phyloP scores from a whole-genome alignment of 2,329 filamentous ascomycete species.

The Pestalotiopsis sp. region DNA sequence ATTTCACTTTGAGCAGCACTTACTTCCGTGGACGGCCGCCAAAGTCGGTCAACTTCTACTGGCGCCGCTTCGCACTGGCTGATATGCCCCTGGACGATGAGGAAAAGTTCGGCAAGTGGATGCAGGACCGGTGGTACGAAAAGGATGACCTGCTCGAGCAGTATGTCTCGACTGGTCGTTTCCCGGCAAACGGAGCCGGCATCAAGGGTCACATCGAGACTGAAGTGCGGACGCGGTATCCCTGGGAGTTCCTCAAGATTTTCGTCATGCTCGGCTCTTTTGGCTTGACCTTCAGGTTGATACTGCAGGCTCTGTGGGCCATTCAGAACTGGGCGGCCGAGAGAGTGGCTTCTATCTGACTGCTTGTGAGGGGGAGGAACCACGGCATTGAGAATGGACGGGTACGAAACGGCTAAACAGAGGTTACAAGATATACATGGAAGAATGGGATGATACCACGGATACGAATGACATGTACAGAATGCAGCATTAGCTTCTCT shows the following conservation, averaged over 20 bases:
- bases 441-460: neutral
- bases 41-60: slow-evolving; percentile 96
- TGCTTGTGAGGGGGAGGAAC: neutral
- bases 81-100: slow-evolving; percentile 79
- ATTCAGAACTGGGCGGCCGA: slow-evolving; percentile 9
- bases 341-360: neutral
- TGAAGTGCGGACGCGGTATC: slow-evolving; percentile 54
- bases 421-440: neutral
- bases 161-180: slow-evolving; percentile 75
- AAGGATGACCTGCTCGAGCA: slow-evolving; percentile 89
- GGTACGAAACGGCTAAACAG: neutral
- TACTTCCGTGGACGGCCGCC: slow-evolving; percentile 88
- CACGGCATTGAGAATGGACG: neutral
- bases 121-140: slow-evolving; percentile 84
- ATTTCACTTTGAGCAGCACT: slow-evolving; percentile 83
- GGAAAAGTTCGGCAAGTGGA: slow-evolving; percentile 80
- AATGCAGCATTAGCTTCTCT: neutral
- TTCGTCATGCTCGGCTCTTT: slow-evolving; percentile 51
- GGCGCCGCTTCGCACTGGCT: slow-evolving; percentile 79
- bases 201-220: slow-evolving; percentile 56
- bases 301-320: slow-evolving; percentile 22
- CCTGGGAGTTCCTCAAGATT: slow-evolving; percentile 58
- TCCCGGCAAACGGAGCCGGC: slow-evolving; percentile 68
- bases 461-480: neutral
- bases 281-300: slow-evolving; percentile 40